phyloP scores from a whole-genome alignment of 2,329 filamentous ascomycete species.

The Colletotrichum sp. region DNA sequence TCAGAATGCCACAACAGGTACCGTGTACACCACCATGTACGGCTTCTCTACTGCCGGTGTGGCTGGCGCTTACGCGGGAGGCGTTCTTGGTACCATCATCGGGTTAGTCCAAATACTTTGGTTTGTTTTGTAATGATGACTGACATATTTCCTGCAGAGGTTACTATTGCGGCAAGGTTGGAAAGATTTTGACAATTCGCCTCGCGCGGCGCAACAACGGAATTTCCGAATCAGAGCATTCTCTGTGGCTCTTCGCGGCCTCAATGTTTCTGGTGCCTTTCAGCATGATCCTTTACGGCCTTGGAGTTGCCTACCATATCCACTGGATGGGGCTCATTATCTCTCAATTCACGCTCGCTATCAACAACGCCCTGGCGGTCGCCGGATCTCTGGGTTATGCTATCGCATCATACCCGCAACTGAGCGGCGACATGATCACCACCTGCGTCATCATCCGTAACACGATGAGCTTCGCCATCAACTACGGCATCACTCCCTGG shows the following conservation, averaged over 20 bases:
- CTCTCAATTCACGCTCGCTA: slow-evolving; percentile 30
- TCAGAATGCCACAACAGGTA: slow-evolving; percentile 34
- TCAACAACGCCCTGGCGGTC: slow-evolving; percentile 30
- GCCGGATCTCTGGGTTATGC: slow-evolving; percentile 31
- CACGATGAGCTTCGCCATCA: slow-evolving; percentile 35
- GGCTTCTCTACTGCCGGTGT: slow-evolving; percentile 28
- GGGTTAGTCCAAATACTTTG: slow-evolving; percentile 22
- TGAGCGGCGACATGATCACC: slow-evolving; percentile 32
- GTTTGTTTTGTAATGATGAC: neutral
- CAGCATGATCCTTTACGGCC: slow-evolving; percentile 47
- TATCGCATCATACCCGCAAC: slow-evolving; percentile 33
- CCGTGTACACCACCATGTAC: slow-evolving; percentile 33
- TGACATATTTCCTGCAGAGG: slow-evolving; percentile 2
- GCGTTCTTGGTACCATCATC: slow-evolving; percentile 46
- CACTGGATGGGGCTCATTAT: slow-evolving; percentile 35
- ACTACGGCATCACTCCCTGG: slow-evolving; percentile 38
- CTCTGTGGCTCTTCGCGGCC: slow-evolving; percentile 35
- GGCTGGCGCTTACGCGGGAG: slow-evolving; percentile 29
- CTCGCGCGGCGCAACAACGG: slow-evolving; percentile 44
- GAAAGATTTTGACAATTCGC: slow-evolving; percentile 41
- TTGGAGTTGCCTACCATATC: slow-evolving; percentile 31
- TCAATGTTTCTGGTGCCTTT: slow-evolving; percentile 40
- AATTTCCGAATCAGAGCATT: slow-evolving; percentile 45
- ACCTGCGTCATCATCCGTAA: slow-evolving; percentile 39
- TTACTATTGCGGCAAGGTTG: slow-evolving; percentile 36